Evolutionary conservation across 1,284 basidiomycete genomes (phyloP).

Genomic region (Coriolopsis trogii): DNA sequence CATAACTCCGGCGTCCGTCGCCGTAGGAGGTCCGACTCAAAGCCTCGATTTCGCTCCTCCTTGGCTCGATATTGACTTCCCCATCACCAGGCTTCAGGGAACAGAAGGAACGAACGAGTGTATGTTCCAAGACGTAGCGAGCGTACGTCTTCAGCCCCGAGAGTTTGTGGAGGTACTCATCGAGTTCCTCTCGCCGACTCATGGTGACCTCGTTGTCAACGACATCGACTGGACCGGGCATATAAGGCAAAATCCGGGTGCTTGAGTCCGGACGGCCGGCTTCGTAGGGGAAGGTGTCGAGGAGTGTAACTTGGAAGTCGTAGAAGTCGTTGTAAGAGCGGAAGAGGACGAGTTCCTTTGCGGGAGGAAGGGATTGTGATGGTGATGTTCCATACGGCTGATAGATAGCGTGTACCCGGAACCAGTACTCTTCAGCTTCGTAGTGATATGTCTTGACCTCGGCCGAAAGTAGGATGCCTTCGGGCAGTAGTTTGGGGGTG

Average conservation of each 20-base stretch:
- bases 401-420: constrained; percentile 89
- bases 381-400: constrained; percentile 75
- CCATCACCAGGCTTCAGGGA: constrained; percentile 89
- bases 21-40: constrained; percentile 39
- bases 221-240: constrained; percentile 89
- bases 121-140: constrained; percentile 82
- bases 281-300: constrained; percentile 87
- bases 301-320: constrained; percentile 91
- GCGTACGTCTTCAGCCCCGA: constrained; percentile 68
- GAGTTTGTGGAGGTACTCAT: constrained; percentile 85
- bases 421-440: constrained; percentile 98
- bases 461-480: constrained; percentile 87
- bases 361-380: constrained; percentile 58
- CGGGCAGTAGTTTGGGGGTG: constrained; percentile 58
- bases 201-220: constrained; percentile 90
- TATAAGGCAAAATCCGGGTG: constrained; percentile 86
- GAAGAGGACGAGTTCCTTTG: constrained; percentile 88
- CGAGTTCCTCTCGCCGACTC: constrained; percentile 81
- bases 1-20: constrained; percentile 26
- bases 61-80: constrained; percentile 64
- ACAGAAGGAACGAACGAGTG: constrained; percentile 85
- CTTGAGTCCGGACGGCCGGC: constrained; percentile 74
- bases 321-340: constrained; percentile 98
- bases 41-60: constrained; percentile 56
- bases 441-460: constrained; percentile 95